Percentiles rank a stretch among this genome's conserved stretches.
phyloP scores from a whole-genome alignment of 495 filamentous ascomycete species.

The Hypoxylon subgilvum region DNA sequence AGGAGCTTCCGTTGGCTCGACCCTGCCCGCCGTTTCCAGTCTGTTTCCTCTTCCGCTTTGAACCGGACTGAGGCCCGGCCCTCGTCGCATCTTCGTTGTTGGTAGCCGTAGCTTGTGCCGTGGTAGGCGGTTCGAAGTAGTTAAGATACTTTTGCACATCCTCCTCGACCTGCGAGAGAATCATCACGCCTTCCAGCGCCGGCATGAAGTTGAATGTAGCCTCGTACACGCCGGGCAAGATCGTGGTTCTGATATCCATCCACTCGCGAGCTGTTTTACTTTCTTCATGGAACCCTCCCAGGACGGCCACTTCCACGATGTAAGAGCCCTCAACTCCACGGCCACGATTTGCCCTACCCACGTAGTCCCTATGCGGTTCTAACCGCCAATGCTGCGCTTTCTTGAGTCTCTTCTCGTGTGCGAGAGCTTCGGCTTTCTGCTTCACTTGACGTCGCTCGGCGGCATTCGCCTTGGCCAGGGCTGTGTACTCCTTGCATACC shows the following conservation, averaged over 20 bases:
- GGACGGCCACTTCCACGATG: neutral
- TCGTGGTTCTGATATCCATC: constrained; percentile 11
- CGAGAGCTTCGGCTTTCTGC: neutral
- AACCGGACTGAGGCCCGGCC: neutral
- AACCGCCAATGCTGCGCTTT: neutral
- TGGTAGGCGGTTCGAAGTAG: neutral
- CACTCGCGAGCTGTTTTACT: neutral
- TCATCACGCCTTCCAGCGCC: constrained; percentile 1
- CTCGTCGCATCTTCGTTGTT: neutral
- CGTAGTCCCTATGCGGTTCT: constrained; percentile 6
- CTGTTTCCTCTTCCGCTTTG: constrained; percentile 9
- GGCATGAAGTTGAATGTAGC: constrained; percentile 14
- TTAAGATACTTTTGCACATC: constrained; percentile 1
- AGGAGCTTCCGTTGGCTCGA: neutral
- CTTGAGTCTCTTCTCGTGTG: constrained; percentile 3
- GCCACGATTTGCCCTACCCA: neutral
- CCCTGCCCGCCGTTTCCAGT: neutral
- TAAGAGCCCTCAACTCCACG: constrained; percentile 9
- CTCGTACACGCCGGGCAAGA: constrained; percentile 2
- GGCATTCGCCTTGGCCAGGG: constrained; percentile 9
- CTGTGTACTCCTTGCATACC: constrained; percentile 7
- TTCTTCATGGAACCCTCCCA: neutral
- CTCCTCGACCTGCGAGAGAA: neutral
- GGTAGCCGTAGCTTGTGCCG: neutral
- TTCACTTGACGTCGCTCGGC: constrained; percentile 5